Evolutionary conservation across 176 grass and related monocot genomes (phyloP), one percentile per base, ranked within the genome.

Genomic region (Triticum timopheevii): DNA sequence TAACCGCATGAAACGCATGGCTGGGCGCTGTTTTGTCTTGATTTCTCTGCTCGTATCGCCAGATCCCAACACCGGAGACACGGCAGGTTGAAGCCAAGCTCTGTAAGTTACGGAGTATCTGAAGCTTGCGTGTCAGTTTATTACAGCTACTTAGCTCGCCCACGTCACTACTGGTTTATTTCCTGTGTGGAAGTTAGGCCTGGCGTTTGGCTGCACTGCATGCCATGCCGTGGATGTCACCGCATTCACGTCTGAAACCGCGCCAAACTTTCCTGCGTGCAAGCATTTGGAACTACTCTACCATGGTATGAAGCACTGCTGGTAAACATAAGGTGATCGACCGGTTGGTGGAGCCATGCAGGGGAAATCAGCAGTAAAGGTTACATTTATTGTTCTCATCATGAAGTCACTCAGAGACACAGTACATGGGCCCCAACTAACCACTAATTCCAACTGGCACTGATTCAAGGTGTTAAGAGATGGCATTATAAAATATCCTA

Each of bases 371-470:
- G 15, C 49, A 52, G 15, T 5, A 52, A 6, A 52, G 5, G 49
- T 52, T 52, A 52, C 49, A 52, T 52, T 52, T 17, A 52, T 52
- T 52, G 15, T 52, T 6, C 49, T 52, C 49, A 52, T 52, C 49
- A 17, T 52, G 0, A 17, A 52, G 49, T 52, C 10, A 10, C 35
- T 64, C 28, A 82, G 28, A 84, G 15, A n/a, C 49, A 17, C 15
- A 17, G 49, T 52, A 24, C 76, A 80, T 86, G 65, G 52, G 17
- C 8, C 76, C 45, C 23, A 33, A 27, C 34, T 27, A 80, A 79
- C 84, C 49, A 86, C 65, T 80, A 80, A 70, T 42, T 86, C 75
- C 62, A 52, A 45, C 33, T 45, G 35, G 31, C 84, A 79, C 75
- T 78, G 4, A 80, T 72, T 80, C 23, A 80, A 35, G 35, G 52